Percentiles rank a stretch among this genome's conserved stretches.
Conservation (phyloP, 2,329 filamentous ascomycete species). For the Sclerotinia minor region DNA sequence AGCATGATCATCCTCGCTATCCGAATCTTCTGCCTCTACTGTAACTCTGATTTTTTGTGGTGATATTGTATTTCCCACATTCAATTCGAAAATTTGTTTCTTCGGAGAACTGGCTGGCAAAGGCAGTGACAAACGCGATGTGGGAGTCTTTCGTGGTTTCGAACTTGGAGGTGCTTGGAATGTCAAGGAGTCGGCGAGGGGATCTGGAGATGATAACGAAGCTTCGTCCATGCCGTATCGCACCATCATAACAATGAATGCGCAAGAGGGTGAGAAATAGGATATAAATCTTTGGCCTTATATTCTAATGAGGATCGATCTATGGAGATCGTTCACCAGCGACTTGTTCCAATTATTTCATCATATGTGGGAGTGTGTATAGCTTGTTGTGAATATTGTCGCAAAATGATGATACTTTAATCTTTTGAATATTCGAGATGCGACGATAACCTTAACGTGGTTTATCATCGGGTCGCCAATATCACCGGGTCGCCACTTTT, state of each 20-base stretch:
- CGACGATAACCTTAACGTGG: too few species aligned
- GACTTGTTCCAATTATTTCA: not conserved
- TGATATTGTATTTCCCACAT: conserved; percentile 41
- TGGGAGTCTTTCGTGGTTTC: conserved; percentile 35
- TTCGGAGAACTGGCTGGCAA: conserved; percentile 39
- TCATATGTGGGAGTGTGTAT: conserved; percentile 10
- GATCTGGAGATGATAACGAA: conserved; percentile 41
- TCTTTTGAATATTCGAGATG: conserved; percentile 15
- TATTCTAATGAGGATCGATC: conserved; percentile 18
- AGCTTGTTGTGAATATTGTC: conserved; percentile 24
- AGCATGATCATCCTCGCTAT: conserved; percentile 34
- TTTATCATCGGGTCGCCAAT: too few species aligned
- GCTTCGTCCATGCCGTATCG: conserved; percentile 31
- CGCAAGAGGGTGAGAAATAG: conserved; percentile 14
- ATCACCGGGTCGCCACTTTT: too few species aligned
- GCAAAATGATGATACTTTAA: conserved; percentile 21
- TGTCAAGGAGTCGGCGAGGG: conserved; percentile 39
- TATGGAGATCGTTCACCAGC: conserved; percentile 14
- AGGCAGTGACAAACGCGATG: conserved; percentile 33
- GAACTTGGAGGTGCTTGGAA: conserved; percentile 37
- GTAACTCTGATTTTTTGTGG: conserved; percentile 43
- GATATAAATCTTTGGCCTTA: not conserved
- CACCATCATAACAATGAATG: conserved; percentile 20
- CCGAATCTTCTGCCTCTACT: conserved; percentile 40
- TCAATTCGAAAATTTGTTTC: conserved; percentile 42